Evolutionary conservation across 495 filamentous ascomycete genomes (phyloP).

Genomic region (Hypoxylon subgilvum): DNA sequence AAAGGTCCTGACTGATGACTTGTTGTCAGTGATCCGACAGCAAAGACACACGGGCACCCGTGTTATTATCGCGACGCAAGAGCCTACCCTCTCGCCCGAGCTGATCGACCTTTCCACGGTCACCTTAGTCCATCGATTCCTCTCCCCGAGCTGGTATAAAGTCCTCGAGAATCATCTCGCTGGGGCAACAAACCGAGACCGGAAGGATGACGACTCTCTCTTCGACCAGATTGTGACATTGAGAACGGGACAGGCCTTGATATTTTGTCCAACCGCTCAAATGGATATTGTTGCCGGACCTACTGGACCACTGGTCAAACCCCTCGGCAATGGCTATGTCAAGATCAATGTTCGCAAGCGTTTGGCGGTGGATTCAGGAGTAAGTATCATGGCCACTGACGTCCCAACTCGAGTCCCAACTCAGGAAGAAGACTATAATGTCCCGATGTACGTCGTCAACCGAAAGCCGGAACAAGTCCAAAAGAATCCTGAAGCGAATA

Average conservation of each 20-base stretch:
- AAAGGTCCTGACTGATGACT: conserved; percentile 62
- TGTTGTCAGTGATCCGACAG: conserved; percentile 68
- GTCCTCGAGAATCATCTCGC: conserved; percentile 69
- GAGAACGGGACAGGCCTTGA: conserved; percentile 64
- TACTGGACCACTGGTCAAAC: conserved; percentile 33
- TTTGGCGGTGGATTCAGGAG: conserved; percentile 62
- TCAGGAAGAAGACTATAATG: too few relatives aligned
- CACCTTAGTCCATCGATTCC: conserved; percentile 77
- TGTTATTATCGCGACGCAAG: conserved; percentile 77
- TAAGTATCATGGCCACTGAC: conserved; percentile 53
- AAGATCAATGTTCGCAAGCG: conserved; percentile 62
- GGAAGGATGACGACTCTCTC: conserved; percentile 31
- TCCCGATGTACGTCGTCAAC: too few relatives aligned
- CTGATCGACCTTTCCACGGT: conserved; percentile 75
- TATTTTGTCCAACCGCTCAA: conserved; percentile 65
- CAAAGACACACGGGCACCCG: conserved; percentile 73
- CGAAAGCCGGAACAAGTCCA: too few relatives aligned
- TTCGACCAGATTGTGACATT: conserved; percentile 64
- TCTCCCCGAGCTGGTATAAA: conserved; percentile 69
- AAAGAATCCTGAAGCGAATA: too few relatives aligned
- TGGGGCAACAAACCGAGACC: conserved; percentile 38
- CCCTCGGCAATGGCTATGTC: conserved; percentile 53
- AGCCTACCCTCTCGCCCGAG: conserved; percentile 73
- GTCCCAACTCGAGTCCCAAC: background rate
- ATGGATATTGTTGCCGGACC: conserved; percentile 49